These are phyloP conservation scores for Pachysandra terminalis DNA, from an alignment of 164 flowering plant species.

Conservation along the genomic window DNA sequence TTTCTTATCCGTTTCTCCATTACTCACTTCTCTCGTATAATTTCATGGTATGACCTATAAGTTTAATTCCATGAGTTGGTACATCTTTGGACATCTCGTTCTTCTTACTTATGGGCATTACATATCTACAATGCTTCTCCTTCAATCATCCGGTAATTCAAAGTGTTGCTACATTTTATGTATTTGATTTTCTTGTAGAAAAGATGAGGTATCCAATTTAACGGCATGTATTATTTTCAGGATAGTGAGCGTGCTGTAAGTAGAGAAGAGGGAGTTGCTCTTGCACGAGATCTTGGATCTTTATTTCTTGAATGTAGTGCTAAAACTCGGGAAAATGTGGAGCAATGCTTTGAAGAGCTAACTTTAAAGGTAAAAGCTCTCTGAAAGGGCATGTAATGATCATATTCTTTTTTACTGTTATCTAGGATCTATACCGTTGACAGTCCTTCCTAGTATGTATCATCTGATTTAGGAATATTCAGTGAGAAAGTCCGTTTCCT, in stretches of 20 bases:
- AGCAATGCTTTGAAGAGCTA: conserved; percentile 73
- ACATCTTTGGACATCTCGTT: too few species aligned
- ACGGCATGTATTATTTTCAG: conserved; percentile 31
- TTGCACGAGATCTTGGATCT: conserved; percentile 63
- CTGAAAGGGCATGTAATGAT: not conserved
- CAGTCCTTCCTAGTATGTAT: too few species aligned
- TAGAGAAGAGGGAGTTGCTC: conserved; percentile 76
- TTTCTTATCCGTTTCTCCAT: too few species aligned
- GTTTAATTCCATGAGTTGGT: too few species aligned
- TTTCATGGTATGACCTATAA: too few species aligned
- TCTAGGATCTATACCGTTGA: not conserved
- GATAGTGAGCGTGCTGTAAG: conserved; percentile 71
- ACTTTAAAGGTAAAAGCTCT: conserved; percentile 52
- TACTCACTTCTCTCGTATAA: too few species aligned
- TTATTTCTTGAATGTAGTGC: conserved; percentile 87
- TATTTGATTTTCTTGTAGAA: not conserved
- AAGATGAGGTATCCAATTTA: not conserved
- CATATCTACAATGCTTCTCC: too few species aligned
- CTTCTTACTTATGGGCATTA: too few species aligned
- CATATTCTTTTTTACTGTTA: not conserved
- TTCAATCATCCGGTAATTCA: too few species aligned
- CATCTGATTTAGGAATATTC: too few species aligned
- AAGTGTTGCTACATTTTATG: too few species aligned
- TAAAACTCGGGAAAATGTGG: conserved; percentile 69
- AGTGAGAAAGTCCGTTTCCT: not conserved